Percentiles rank a stretch among this genome's conserved stretches.
phyloP scores from a whole-genome alignment of 202 grass and related monocot genomes.

The Zizania palustris region DNA sequence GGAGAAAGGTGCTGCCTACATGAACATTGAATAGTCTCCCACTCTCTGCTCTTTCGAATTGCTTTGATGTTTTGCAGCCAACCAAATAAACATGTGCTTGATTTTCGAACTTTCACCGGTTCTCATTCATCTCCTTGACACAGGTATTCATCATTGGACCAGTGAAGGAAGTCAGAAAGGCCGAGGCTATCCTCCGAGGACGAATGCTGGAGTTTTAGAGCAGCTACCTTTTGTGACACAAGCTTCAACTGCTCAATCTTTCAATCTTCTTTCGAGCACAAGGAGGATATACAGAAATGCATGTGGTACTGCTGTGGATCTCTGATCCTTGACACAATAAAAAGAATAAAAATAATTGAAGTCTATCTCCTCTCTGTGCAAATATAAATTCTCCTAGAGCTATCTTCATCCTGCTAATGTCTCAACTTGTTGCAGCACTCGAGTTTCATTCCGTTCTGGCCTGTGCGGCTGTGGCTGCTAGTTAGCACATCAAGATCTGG shows the following conservation, averaged over 20 bases:
- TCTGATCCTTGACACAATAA: conserved; percentile 32
- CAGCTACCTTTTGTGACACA: conserved; percentile 25
- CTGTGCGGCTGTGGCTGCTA: neutral
- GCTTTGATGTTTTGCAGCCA: neutral
- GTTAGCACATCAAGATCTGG: neutral
- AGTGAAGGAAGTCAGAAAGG: conserved; percentile 80
- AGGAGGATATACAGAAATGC: conserved; percentile 37
- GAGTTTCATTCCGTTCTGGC: neutral
- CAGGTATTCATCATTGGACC: conserved; percentile 98
- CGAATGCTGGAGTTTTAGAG: conserved; percentile 66
- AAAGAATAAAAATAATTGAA: conserved; percentile 35
- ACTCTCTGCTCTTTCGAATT: conserved; percentile 21
- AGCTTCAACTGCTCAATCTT: conserved; percentile 13
- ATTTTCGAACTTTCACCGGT: conserved; percentile 20
- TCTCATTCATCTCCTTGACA: neutral
- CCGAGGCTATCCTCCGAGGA: conserved; percentile 87
- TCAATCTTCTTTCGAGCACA: conserved; percentile 30
- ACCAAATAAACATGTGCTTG: conserved; percentile 19
- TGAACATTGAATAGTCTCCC: neutral
- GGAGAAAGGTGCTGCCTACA: neutral
- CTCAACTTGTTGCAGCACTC: neutral
- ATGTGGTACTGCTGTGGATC: conserved; percentile 37
- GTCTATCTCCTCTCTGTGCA: neutral
- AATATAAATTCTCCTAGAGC: too few relatives aligned
- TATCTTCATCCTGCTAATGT: neutral